Evolutionary conservation across 805 yeast genomes (phyloP).

Genomic region (Blastobotrys attinorum): DNA sequence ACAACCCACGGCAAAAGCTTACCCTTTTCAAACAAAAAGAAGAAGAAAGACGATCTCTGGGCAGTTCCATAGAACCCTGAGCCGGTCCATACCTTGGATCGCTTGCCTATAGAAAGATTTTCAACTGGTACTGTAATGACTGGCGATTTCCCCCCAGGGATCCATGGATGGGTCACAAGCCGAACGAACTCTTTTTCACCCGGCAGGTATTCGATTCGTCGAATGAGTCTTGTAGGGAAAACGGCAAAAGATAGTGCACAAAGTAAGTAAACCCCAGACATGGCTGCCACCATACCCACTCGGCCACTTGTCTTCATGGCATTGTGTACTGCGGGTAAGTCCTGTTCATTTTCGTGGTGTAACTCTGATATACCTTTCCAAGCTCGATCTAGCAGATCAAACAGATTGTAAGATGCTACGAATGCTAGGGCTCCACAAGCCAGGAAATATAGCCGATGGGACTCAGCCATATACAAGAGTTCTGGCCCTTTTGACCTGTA

Average conservation of each 20-base stretch:
- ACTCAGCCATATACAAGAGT: slow-evolving; percentile 73
- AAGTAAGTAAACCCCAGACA: slow-evolving; percentile 31
- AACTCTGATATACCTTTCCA: slow-evolving; percentile 42
- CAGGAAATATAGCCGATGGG: slow-evolving; percentile 68
- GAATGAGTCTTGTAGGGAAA: slow-evolving; percentile 61
- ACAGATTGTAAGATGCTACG: slow-evolving; percentile 59
- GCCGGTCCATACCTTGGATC: slow-evolving; percentile 75
- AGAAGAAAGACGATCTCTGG: slow-evolving; percentile 65
- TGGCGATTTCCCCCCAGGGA: slow-evolving; percentile 74
- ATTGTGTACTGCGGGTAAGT: slow-evolving; percentile 35
- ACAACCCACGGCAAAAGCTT: slow-evolving; percentile 60
- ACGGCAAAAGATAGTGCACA: slow-evolving; percentile 40
- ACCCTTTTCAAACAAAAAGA: slow-evolving; percentile 55
- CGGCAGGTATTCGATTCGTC: slow-evolving; percentile 74
- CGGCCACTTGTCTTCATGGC: slow-evolving; percentile 30
- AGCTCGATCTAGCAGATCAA: slow-evolving; percentile 47
- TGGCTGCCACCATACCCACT: slow-evolving; percentile 30
- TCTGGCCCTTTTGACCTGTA: slow-evolving; percentile 55
- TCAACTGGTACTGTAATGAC: slow-evolving; percentile 58
- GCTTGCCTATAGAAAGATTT: slow-evolving; percentile 45
- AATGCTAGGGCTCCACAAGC: slow-evolving; percentile 62
- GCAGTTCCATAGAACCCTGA: slow-evolving; percentile 81
- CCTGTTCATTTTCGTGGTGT: slow-evolving; percentile 45
- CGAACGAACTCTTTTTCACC: slow-evolving; percentile 41
- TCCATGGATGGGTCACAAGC: slow-evolving; percentile 65